Evolutionary conservation across 2,329 filamentous ascomycete species (phyloP).

Genomic region (Claviceps sp.): DNA sequence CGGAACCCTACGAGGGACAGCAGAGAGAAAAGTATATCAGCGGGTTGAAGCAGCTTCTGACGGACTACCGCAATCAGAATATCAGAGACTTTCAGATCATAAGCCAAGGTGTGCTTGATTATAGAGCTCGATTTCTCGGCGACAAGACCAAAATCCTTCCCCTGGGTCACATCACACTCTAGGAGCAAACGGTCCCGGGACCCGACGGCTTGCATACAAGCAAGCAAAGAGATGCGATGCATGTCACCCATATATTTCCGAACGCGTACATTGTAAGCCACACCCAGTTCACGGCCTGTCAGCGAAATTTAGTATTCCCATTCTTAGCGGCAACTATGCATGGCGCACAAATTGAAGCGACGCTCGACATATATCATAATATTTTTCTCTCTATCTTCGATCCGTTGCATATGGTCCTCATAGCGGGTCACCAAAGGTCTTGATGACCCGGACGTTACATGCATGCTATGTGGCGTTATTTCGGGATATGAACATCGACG

Average conservation of each 20-base stretch:
- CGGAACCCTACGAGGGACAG: slow-evolving; percentile 48
- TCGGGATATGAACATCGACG: slow-evolving; percentile 4
- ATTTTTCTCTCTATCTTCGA: not conserved
- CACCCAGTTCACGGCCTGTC: not conserved
- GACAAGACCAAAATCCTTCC: slow-evolving; percentile 51
- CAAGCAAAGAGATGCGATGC: not conserved
- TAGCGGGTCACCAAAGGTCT: not conserved
- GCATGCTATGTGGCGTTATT: slow-evolving; percentile 1
- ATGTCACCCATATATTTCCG: not conserved
- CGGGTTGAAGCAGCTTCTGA: slow-evolving; percentile 48
- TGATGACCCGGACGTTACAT: not conserved
- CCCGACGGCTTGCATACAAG: not conserved
- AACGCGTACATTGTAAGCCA: slow-evolving; percentile 4
- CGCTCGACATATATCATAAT: not conserved
- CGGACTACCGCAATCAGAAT: slow-evolving; percentile 43
- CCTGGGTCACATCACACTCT: slow-evolving; percentile 32
- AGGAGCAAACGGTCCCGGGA: not conserved
- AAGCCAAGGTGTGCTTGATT: slow-evolving; percentile 52
- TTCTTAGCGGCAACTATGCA: not conserved
- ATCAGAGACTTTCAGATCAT: slow-evolving; percentile 54
- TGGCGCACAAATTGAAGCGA: not conserved
- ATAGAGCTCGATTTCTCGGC: slow-evolving; percentile 49
- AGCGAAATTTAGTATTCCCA: not conserved
- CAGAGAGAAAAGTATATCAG: slow-evolving; percentile 48
- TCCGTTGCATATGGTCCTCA: not conserved